These are phyloP conservation scores for Penicillium paneum DNA, from an alignment of 2,329 filamentous ascomycete genomes.

Conservation along the genomic window DNA sequence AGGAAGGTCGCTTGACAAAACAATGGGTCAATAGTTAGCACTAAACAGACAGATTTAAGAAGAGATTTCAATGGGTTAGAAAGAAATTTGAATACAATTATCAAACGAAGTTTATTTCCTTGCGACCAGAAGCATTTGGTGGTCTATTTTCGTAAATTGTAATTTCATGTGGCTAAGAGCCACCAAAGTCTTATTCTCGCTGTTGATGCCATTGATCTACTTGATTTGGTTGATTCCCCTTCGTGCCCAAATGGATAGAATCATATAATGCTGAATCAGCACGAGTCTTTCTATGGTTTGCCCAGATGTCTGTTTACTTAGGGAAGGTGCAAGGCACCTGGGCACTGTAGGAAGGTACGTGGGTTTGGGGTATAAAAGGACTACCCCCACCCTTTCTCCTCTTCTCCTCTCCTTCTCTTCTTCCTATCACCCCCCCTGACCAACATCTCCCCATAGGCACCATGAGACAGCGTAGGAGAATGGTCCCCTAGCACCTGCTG, in stretches of 20 bases:
- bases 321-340: not conserved
- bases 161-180: not conserved
- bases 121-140: not conserved
- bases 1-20: not conserved
- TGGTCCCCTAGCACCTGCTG: not conserved
- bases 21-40: not conserved
- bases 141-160: not conserved
- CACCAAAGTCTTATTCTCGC: not conserved
- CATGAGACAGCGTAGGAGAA: not conserved
- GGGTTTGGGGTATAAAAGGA: not conserved
- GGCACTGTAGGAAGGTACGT: not conserved
- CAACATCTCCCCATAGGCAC: not conserved
- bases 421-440: too few species aligned
- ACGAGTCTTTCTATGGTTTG: too few species aligned
- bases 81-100: not conserved
- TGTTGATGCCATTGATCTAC: not conserved
- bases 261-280: too few species aligned
- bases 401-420: not conserved
- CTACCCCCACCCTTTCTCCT: too few species aligned
- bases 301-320: not conserved
- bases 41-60: not conserved
- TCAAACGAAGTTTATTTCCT: not conserved
- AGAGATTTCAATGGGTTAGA: not conserved
- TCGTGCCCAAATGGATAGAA: not conserved
- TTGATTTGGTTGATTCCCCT: not conserved